Evolutionary conservation across 2,329 filamentous ascomycete species (phyloP).

Genomic region (Colletotrichum cordylinicola): DNA sequence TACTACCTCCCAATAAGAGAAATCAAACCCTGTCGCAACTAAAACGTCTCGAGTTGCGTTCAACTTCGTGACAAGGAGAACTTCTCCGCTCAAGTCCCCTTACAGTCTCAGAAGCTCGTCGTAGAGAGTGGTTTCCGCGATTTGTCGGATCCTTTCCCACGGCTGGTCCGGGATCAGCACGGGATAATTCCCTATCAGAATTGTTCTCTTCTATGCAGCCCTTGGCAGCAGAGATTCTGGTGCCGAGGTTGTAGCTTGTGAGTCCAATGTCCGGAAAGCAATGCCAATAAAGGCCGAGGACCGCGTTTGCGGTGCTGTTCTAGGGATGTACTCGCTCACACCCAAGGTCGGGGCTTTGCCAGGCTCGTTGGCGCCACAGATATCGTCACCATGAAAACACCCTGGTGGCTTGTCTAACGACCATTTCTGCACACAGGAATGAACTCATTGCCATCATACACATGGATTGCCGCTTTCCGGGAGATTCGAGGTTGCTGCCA

Average conservation of each 20-base stretch:
- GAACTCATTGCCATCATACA: too few species aligned
- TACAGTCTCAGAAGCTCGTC: neutral
- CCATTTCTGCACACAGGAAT: too few species aligned
- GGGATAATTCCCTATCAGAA: too few species aligned
- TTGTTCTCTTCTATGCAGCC: too few species aligned
- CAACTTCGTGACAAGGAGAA: neutral
- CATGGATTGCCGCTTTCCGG: too few species aligned
- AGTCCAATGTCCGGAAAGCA: neutral
- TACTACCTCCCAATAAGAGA: neutral
- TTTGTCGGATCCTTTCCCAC: neutral
- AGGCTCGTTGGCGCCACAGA: slow-evolving; percentile 43
- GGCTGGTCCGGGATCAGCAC: neutral
- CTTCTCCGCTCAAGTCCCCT: neutral
- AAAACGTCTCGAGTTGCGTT: neutral
- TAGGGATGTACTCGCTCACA: slow-evolving; percentile 31
- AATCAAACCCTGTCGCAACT: neutral
- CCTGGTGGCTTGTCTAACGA: too few species aligned
- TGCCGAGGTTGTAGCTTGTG: neutral
- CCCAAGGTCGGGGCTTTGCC: slow-evolving; percentile 45
- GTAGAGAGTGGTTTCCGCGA: neutral
- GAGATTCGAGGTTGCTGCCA: too few species aligned
- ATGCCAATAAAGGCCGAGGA: slow-evolving; percentile 31
- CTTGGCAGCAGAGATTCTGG: neutral
- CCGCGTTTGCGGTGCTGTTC: slow-evolving; percentile 45
- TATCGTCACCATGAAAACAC: slow-evolving; percentile 40